Percentiles rank a stretch among this genome's conserved stretches.
phyloP scores from a whole-genome alignment of 305 asterid species.

The Solanum aculeatissimum region DNA sequence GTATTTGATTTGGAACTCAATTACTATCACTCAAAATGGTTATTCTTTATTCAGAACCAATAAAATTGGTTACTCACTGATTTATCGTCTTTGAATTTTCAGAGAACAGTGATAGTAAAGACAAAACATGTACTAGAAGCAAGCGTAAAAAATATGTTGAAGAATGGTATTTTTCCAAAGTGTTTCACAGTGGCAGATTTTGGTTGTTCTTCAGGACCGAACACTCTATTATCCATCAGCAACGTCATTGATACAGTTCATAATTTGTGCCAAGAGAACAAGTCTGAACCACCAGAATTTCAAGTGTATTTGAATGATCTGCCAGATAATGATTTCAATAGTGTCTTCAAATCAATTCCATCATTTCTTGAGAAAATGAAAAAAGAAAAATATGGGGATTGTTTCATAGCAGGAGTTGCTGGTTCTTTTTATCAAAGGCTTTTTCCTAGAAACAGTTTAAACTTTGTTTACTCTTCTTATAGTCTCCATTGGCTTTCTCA shows the following conservation, averaged over 20 bases:
- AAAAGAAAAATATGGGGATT: not conserved
- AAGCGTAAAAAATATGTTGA: constrained; percentile 3
- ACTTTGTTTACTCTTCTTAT: constrained; percentile 19
- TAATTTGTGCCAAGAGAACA: not conserved
- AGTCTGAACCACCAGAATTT: not conserved
- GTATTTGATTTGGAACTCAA: too few relatives aligned
- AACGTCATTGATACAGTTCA: constrained; percentile 7
- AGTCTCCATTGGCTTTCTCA: constrained; percentile 40
- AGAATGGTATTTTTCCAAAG: not conserved
- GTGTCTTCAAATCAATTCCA: constrained; percentile 18
- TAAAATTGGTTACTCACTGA: not conserved
- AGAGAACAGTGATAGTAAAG: constrained; percentile 13
- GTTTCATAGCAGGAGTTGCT: constrained; percentile 19
- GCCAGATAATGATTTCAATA: constrained; percentile 33
- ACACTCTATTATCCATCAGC: constrained; percentile 12
- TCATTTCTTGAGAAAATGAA: not conserved
- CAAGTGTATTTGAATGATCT: constrained; percentile 29
- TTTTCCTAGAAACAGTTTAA: constrained; percentile 12
- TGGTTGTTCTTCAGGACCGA: constrained; percentile 38
- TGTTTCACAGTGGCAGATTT: constrained; percentile 19
- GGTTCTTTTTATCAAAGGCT: constrained; percentile 27
- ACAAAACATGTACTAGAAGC: constrained; percentile 6
- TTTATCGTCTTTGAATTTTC: not conserved
- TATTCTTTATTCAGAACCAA: too few relatives aligned
- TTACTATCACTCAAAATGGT: too few relatives aligned